Percentiles rank a stretch among this genome's conserved stretches.
These are phyloP conservation scores for Lactifluus pinguis DNA, from an alignment of 768 basidiomycete genomes.

Conservation along the genomic window DNA sequence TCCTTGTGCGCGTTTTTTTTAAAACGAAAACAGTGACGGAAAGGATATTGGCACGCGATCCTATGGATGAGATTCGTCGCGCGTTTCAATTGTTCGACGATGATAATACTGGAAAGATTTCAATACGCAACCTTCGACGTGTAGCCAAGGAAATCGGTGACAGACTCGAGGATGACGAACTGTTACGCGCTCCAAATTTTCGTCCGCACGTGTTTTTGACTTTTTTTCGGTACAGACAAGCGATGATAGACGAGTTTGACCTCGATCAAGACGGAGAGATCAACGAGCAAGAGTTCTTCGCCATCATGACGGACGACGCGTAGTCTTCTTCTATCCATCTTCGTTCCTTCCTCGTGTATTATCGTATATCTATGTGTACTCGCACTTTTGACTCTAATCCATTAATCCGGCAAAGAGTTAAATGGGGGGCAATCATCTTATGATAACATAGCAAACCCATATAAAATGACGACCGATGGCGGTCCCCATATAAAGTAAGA, in stretches of 20 bases:
- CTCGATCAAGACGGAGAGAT: conserved; percentile 98
- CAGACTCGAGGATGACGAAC: conserved; percentile 87
- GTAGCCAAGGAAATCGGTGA: conserved; percentile 98
- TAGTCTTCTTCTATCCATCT: conserved; percentile 25
- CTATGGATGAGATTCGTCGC: conserved; percentile 90
- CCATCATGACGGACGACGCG: conserved; percentile 93
- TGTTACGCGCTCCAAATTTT: conserved; percentile 39
- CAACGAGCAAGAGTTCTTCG: conserved; percentile 91
- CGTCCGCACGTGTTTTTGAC: not conserved
- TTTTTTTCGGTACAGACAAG: conserved; percentile 54
- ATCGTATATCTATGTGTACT: not conserved
- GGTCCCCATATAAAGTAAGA: conserved; percentile 13
- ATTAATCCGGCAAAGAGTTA: not conserved
- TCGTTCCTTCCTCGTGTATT: no score
- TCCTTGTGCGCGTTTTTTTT: not conserved
- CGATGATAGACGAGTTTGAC: conserved; percentile 99
- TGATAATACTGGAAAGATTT: conserved; percentile 91
- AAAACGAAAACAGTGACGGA: conserved; percentile 71
- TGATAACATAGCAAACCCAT: conserved; percentile 5
- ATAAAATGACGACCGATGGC: conserved; percentile 8
- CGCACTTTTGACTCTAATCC: not conserved
- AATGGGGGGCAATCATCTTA: not conserved
- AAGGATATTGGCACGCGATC: conserved; percentile 86
- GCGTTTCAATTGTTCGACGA: conserved; percentile 97
- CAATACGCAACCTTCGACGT: conserved; percentile 77